Base-by-base conservation (phyloP, 2,329 filamentous ascomycete species). In the Colletotrichum sp. region DNA sequence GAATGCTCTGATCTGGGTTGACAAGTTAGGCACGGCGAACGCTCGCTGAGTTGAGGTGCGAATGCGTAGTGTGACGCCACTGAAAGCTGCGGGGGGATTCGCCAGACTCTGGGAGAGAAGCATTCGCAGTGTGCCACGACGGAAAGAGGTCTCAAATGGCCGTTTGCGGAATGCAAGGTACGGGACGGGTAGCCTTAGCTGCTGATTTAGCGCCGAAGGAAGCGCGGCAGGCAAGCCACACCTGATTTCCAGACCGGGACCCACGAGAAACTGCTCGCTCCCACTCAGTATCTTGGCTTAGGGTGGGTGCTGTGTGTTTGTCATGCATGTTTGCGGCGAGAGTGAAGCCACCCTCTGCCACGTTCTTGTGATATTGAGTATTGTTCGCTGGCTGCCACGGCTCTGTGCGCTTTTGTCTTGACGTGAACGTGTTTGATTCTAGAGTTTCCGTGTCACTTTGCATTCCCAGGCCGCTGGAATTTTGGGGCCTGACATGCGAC, bases 151-250 rank as follows among this genome's bases (percentile, higher is more conserved):
- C 64, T 64, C 49, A 28, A 18, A 68, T 55, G 59, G 26, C 70
- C 21, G 71, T 69, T 76, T 76, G 74, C 71, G 71, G 59, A 76
- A 76, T 76, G 65, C 30, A 65, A 76, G 71, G 74, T 74, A 76
- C 74, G 65, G 34, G 62, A 55, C 71, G 36, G 74, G 57, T 49
- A 68, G 26, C 44, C 32, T 64, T 69, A 69, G 73, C 49, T 57
- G 36, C 60, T 36, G 30, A 24, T 39, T 72, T 76, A 36, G 70
- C 71, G 65, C 65, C 65, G 71, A 68, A 64, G 57, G 64, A 65
- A 49, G 70, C 64, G 26, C 64, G 70, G 59, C 55, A 74, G 34
- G 24, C 64, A 74, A 76, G 74, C 74, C 74, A 76, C 74, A 69
- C 70, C 74, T 76, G 74, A 74, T 66, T 65, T 39, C n/a, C 59